A percentile compares a stretch with the other conserved stretches of the same genome.
phyloP scores from a whole-genome alignment of 208 protist species.

The Wallacemonas sp. region DNA sequence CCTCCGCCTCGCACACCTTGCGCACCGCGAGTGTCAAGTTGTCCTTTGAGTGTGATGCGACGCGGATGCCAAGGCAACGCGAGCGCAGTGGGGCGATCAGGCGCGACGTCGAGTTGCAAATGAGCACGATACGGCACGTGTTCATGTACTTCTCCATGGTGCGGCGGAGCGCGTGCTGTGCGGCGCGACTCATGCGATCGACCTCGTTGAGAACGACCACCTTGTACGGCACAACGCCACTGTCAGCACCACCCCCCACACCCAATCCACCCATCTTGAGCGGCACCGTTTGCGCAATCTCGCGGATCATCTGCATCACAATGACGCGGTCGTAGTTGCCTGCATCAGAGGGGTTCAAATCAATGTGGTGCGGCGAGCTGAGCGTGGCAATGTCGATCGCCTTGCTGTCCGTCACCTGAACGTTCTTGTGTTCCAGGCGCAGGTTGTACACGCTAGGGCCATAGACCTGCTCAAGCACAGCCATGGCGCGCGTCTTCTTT shows the following conservation, averaged over 20 bases:
- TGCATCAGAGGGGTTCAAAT: constrained; percentile 98
- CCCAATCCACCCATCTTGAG: constrained; percentile 44
- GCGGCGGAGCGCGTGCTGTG: constrained; percentile 99
- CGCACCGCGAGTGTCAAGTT: constrained; percentile 85
- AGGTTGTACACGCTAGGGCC: constrained; percentile 89
- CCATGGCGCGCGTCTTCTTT: constrained; percentile 97
- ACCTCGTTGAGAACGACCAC: constrained; percentile 98
- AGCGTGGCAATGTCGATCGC: constrained; percentile 97
- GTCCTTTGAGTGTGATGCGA: constrained; percentile 93
- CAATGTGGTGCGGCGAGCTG: constrained; percentile 98
- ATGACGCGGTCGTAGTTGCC: constrained; percentile 97
- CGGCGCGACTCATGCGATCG: constrained; percentile 94
- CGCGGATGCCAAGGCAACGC: constrained; percentile 97
- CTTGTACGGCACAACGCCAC: constrained; percentile 75
- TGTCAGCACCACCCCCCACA: background rate
- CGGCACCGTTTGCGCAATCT: constrained; percentile 96
- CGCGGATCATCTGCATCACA: constrained; percentile 98
- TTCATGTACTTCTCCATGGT: constrained; percentile 99
- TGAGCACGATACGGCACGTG: constrained; percentile 97
- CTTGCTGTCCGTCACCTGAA: constrained; percentile 91
- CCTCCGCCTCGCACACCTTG: constrained; percentile 74
- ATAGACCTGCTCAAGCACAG: constrained; percentile 94
- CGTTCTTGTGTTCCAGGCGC: constrained; percentile 89
- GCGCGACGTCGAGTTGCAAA: constrained; percentile 92
- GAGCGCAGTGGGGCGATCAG: constrained; percentile 98